Conservation (phyloP, 2,329 filamentous ascomycete species). For the Ceratocystiopsis minuta region DNA sequence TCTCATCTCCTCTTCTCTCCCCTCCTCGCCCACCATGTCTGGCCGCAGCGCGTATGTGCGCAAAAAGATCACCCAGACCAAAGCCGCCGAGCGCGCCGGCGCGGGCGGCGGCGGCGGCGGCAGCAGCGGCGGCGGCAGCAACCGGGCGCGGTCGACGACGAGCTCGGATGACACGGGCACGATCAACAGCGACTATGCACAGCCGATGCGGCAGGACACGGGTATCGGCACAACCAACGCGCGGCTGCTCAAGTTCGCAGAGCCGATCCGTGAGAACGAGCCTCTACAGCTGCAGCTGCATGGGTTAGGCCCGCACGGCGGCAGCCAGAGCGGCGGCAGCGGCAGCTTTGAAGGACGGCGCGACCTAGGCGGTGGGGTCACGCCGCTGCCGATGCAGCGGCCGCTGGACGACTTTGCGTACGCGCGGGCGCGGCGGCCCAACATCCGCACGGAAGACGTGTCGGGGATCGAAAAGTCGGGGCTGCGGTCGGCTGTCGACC, state of each 20-base stretch:
- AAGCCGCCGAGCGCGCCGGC: constrained; percentile 14
- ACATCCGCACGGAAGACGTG: constrained; percentile 29
- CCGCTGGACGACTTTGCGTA: constrained; percentile 26
- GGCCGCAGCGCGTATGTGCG: constrained; percentile 39
- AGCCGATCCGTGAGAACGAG: constrained; percentile 19
- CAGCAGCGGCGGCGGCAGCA: too few species aligned
- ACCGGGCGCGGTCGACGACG: constrained; percentile 19
- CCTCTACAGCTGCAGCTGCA: neutral
- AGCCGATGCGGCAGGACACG: constrained; percentile 20
- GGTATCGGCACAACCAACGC: constrained; percentile 25
- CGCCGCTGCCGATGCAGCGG: constrained; percentile 9
- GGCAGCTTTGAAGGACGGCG: constrained; percentile 19
- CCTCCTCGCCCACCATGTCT: constrained; percentile 27
- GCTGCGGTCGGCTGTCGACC: constrained; percentile 32
- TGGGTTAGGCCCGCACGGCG: constrained; percentile 1
- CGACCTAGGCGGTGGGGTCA: constrained; percentile 10
- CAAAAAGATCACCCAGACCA: constrained; percentile 37
- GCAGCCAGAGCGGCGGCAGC: constrained; percentile 22
- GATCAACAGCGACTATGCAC: constrained; percentile 19
- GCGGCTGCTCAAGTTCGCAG: constrained; percentile 28
- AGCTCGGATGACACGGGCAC: constrained; percentile 23
- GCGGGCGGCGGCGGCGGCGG: constrained; percentile 5
- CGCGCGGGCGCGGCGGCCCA: constrained; percentile 23
- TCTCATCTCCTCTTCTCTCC: neutral
- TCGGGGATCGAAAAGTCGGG: constrained; percentile 38